Base-by-base conservation (phyloP, 1,284 basidiomycete genomes). In the Austroboletus rostrupii region DNA sequence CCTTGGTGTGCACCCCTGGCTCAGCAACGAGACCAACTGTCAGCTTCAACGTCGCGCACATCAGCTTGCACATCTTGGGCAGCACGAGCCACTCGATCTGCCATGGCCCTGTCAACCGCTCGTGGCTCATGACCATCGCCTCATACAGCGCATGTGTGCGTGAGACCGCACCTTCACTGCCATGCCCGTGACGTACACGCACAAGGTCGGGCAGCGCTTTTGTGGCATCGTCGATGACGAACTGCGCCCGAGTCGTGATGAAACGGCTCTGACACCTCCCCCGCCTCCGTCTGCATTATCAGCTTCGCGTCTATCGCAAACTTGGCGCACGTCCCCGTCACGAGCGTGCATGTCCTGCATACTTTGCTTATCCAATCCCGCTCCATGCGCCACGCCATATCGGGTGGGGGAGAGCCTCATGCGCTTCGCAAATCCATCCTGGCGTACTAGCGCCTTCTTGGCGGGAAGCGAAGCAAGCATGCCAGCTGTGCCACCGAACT, bases 141-240 rank as follows among this genome's bases (percentile, higher is more conserved):
- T 75, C 74, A 45, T 71, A 71, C 23, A 75, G 55, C 14, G 70
- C 61, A n/a, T n/a, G 1, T 63, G 48, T 33, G 66, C 64, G 19
- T 74, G 60, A 35, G 73, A 67, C 16, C 66, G 67, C 42, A 76
- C 67, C 11, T 67, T 71, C 21, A 67, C 62, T 19, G 68, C 57
- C 64, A 75, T 71, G 7, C 71, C 69, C 1, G 68, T 70, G 49
- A 75, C 70, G 52, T 75, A 76, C 0, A 65, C 72, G 43, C 71
- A 67, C 5, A 66, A 70, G 36, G 74, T 71, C 1, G 72, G 72
- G 45, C 75, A 75, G 21, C 74, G 65, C 48, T 76, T 76, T 48
- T 75, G 74, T 20, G 71, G 72, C 74, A 75, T 75, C 21, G 72
- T 76, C 50, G 70, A 73, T 46, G 72, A 76, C 4, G 71, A 73